phyloP scores from a whole-genome alignment of 2,329 filamentous ascomycete genomes.

The Stachybotrys echinatus region DNA sequence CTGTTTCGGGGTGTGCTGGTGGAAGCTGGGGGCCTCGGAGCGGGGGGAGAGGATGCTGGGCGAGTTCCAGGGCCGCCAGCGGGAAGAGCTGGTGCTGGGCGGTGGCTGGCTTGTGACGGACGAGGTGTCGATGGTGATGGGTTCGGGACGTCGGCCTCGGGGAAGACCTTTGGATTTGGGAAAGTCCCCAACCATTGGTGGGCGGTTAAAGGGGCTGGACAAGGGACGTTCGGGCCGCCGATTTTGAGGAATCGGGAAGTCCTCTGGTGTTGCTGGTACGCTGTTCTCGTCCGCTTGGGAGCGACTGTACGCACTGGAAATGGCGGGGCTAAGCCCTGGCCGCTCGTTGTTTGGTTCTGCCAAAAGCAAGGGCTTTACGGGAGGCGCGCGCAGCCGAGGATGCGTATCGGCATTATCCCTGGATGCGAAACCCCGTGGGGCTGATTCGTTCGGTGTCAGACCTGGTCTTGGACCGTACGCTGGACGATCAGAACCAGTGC shows the following conservation, averaged over 20 bases:
- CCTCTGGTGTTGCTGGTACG: background rate
- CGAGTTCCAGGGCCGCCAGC: background rate
- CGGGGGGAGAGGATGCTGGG: background rate
- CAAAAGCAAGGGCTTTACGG: background rate
- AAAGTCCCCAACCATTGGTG: slow-evolving; percentile 25
- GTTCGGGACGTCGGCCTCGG: slow-evolving; percentile 21
- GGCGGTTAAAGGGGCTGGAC: slow-evolving; percentile 19
- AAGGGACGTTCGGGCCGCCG: slow-evolving; percentile 7
- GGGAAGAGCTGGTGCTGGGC: background rate
- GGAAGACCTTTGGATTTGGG: slow-evolving; percentile 27
- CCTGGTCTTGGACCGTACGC: background rate
- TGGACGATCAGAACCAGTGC: background rate
- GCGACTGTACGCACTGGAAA: background rate
- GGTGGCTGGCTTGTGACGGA: background rate
- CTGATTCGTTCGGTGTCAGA: background rate
- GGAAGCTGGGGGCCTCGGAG: background rate
- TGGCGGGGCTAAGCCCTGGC: background rate
- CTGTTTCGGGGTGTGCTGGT: background rate
- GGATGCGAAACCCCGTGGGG: background rate
- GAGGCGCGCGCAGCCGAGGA: background rate
- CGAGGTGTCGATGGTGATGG: background rate
- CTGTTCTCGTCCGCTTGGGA: background rate
- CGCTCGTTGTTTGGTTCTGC: background rate
- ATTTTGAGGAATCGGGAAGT: background rate
- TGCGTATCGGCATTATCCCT: background rate